Evolutionary conservation across 371 early-diverging fungal species (phyloP).

Genomic region (Lichtheimia hyalospora): DNA sequence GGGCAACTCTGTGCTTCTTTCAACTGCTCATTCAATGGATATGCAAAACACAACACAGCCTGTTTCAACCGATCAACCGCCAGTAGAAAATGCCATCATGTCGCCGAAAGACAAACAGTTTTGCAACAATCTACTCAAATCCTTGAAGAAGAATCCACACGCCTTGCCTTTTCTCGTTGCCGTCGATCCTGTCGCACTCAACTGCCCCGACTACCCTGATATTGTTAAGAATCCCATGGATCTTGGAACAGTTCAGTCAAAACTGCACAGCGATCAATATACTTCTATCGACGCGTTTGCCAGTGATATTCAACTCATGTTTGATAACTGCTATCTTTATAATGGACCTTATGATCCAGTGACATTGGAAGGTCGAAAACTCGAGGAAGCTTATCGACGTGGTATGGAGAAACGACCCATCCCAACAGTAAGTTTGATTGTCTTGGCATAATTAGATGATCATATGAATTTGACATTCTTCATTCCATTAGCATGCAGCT

Average conservation of each 20-base stretch:
- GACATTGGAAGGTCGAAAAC: constrained; percentile 55
- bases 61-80: too few relatives aligned
- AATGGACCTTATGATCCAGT: constrained; percentile 81
- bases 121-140: constrained; percentile 41
- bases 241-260: constrained; percentile 85
- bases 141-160: constrained; percentile 64
- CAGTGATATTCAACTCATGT: constrained; percentile 47
- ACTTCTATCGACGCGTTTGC: constrained; percentile 41
- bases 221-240: constrained; percentile 98
- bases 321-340: constrained; percentile 65
- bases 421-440: constrained; percentile 8
- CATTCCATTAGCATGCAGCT: not conserved
- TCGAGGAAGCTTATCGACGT: constrained; percentile 60
- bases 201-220: constrained; percentile 72
- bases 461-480: not conserved
- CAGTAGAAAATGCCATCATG: not conserved
- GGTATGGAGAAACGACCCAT: constrained; percentile 36
- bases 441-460: too few relatives aligned
- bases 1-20: too few relatives aligned
- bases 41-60: too few relatives aligned
- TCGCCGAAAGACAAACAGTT: constrained; percentile 19
- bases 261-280: constrained; percentile 53
- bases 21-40: too few relatives aligned
- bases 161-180: constrained; percentile 75
- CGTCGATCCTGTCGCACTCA: constrained; percentile 47